Conservation (phyloP, 2,329 filamentous ascomycete species). For the Coniochaeta sp. region DNA sequence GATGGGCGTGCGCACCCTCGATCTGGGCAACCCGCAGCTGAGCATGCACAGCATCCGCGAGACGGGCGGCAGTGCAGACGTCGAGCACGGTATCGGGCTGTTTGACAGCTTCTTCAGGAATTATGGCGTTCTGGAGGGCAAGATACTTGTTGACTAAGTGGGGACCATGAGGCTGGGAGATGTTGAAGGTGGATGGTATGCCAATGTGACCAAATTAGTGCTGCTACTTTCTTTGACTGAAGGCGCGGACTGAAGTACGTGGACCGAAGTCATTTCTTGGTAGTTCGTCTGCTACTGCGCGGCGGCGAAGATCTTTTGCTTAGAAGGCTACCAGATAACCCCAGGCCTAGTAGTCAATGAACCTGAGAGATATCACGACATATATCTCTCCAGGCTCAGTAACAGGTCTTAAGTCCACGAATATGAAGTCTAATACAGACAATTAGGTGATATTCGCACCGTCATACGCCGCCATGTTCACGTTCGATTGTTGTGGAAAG, state of each 20-base stretch:
- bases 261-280: too few relatives aligned
- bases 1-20: constrained; percentile 80
- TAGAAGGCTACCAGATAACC: background rate
- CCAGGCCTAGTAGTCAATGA: too few relatives aligned
- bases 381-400: background rate
- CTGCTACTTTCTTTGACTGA: too few relatives aligned
- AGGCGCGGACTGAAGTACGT: background rate
- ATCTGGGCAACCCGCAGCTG: constrained; percentile 88
- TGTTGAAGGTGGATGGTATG: too few relatives aligned
- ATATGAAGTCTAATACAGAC: too few relatives aligned
- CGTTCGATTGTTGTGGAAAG: background rate
- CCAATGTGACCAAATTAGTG: too few relatives aligned
- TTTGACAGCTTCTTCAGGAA: constrained; percentile 83
- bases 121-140: constrained; percentile 76
- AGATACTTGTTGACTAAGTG: constrained; percentile 70
- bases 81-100: constrained; percentile 75
- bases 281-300: too few relatives aligned
- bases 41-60: constrained; percentile 97
- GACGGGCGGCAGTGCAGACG: constrained; percentile 81
- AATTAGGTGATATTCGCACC: too few relatives aligned
- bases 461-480: background rate
- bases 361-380: too few relatives aligned
- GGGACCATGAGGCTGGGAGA: too few relatives aligned
- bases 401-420: too few relatives aligned
- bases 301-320: too few relatives aligned